Percentiles rank a stretch among this genome's conserved stretches.
phyloP scores from a whole-genome alignment of 257 asterid species.

The Apocynum venetum region DNA sequence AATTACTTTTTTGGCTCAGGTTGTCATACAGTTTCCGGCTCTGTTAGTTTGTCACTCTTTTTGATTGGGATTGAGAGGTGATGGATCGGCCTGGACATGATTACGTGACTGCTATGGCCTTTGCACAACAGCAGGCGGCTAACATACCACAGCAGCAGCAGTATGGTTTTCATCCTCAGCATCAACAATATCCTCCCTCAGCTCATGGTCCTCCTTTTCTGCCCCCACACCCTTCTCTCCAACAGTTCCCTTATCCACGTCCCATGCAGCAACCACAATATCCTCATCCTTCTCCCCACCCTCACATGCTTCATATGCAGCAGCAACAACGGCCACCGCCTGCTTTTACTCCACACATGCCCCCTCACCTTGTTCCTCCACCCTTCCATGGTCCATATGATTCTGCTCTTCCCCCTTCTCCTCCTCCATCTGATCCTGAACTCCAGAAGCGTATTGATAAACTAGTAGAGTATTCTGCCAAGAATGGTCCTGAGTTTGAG shows the following conservation, averaged over 20 bases:
- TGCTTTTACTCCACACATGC: slow-evolving; percentile 66
- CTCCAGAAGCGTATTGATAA: slow-evolving; percentile 92
- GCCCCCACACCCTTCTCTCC: slow-evolving; percentile 79
- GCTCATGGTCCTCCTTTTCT: slow-evolving; percentile 75
- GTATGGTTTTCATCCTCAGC: slow-evolving; percentile 83
- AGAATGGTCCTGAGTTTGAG: slow-evolving; percentile 96
- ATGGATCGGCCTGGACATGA: slow-evolving; percentile 93
- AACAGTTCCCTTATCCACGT: slow-evolving; percentile 75
- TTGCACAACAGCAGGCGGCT: slow-evolving; percentile 64
- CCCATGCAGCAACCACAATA: slow-evolving; percentile 76
- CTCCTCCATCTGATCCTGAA: slow-evolving; percentile 91
- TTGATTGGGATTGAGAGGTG: slow-evolving; percentile 12
- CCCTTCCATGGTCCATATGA: slow-evolving; percentile 70
- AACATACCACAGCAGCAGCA: slow-evolving; percentile 31
- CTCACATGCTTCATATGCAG: slow-evolving; percentile 43
- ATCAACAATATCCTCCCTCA: slow-evolving; percentile 79
- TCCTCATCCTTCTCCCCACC: slow-evolving; percentile 74
- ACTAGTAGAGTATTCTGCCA: slow-evolving; percentile 79
- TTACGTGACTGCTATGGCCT: slow-evolving; percentile 69
- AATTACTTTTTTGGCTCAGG: background rate
- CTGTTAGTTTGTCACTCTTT: background rate
- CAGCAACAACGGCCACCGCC: slow-evolving; percentile 70
- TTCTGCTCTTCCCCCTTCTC: slow-evolving; percentile 72
- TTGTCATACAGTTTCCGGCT: background rate
- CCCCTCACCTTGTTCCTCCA: slow-evolving; percentile 67